Conservation (phyloP, 2,329 filamentous ascomycete genomes). For the Cladosporium sp. region DNA sequence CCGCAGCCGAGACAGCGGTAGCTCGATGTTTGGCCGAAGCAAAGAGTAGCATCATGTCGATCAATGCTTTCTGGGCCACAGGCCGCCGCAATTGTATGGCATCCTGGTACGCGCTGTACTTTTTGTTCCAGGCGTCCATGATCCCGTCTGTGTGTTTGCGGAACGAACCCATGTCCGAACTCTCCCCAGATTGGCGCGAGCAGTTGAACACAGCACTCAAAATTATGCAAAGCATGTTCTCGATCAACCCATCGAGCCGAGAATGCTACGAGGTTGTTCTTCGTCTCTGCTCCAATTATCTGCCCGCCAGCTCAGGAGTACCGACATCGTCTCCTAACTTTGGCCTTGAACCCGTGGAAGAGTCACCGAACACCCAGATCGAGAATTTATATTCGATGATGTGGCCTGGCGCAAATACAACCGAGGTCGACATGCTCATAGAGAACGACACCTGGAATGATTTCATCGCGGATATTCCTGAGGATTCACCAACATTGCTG, state of each 20-base stretch:
- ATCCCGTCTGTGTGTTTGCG: constrained; percentile 45
- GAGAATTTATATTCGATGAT: constrained; percentile 41
- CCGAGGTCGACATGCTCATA: constrained; percentile 20
- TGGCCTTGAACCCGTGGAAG: constrained; percentile 22
- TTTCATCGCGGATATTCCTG: constrained; percentile 16
- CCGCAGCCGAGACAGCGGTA: constrained; percentile 23
- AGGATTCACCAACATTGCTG: constrained; percentile 5
- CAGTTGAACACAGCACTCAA: constrained; percentile 37
- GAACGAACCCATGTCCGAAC: constrained; percentile 34
- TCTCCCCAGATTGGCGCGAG: constrained; percentile 36
- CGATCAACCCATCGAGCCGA: constrained; percentile 36
- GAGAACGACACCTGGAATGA: constrained; percentile 19
- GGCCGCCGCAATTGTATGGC: constrained; percentile 36
- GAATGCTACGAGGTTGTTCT: constrained; percentile 40
- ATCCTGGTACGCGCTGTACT: constrained; percentile 45
- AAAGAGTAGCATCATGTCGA: constrained; percentile 35
- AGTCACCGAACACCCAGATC: constrained; percentile 40
- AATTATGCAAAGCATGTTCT: constrained; percentile 33
- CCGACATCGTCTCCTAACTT: not conserved
- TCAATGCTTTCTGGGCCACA: constrained; percentile 34
- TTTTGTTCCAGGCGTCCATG: constrained; percentile 45
- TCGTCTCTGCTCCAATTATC: constrained; percentile 36
- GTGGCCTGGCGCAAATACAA: constrained; percentile 36
- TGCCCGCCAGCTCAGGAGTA: constrained; percentile 12
- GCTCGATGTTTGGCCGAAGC: constrained; percentile 39